These are phyloP conservation scores for Colletotrichum spinosum DNA, from an alignment of 2,329 filamentous ascomycete genomes.

Conservation along the genomic window DNA sequence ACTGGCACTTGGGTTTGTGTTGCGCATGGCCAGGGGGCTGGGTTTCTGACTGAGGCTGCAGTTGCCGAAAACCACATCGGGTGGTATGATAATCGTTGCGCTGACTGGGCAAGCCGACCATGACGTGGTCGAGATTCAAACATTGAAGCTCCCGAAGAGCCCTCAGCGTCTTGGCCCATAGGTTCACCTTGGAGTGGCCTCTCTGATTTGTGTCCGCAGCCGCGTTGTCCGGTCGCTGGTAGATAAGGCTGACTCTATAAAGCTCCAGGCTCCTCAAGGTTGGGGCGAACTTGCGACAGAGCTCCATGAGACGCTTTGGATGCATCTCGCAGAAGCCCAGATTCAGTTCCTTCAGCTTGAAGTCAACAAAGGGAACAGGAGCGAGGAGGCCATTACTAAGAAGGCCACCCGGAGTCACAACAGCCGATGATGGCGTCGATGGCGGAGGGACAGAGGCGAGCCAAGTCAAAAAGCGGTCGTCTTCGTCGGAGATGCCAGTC, in stretches of 20 bases:
- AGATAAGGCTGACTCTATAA: slow-evolving; percentile 53
- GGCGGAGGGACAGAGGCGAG: slow-evolving; percentile 41
- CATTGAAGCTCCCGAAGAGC: slow-evolving; percentile 41
- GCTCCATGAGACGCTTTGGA: slow-evolving; percentile 44
- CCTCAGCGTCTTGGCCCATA: slow-evolving; percentile 55
- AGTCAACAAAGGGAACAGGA: slow-evolving; percentile 42
- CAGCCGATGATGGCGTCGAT: background rate
- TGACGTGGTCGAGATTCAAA: slow-evolving; percentile 49
- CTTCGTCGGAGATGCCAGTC: slow-evolving; percentile 1
- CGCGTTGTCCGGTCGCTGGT: slow-evolving; percentile 1
- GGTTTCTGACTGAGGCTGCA: too few relatives aligned
- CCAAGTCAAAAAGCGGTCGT: slow-evolving; percentile 52
- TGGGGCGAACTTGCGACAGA: slow-evolving; percentile 56
- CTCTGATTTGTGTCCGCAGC: background rate
- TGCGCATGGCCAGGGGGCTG: too few relatives aligned
- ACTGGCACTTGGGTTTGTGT: background rate
- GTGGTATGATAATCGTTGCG: background rate
- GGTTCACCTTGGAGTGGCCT: slow-evolving; percentile 41
- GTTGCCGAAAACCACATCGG: slow-evolving; percentile 1
- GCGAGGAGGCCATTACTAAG: slow-evolving; percentile 5
- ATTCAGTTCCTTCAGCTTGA: slow-evolving; percentile 56
- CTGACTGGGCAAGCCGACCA: slow-evolving; percentile 45
- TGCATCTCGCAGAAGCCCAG: slow-evolving; percentile 53
- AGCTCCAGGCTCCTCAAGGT: slow-evolving; percentile 58
- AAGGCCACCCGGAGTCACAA: too few relatives aligned